Conservation (phyloP, 1,284 basidiomycete species). For the Apiotrichum sp. region DNA sequence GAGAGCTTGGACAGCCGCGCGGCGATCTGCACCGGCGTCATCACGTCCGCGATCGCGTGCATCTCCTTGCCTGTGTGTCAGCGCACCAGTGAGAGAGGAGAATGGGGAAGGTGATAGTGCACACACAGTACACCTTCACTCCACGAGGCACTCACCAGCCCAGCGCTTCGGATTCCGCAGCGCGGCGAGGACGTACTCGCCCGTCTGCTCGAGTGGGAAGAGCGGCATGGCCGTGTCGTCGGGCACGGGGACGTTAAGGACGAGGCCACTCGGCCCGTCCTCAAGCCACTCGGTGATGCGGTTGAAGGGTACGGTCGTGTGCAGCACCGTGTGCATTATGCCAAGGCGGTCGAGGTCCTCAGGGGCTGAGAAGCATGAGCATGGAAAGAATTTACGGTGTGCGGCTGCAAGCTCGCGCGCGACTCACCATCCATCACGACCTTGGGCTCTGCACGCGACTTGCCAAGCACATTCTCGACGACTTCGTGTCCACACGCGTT, state of each 20-base stretch:
- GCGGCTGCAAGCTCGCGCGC: not conserved
- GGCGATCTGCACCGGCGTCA: slow-evolving; percentile 26
- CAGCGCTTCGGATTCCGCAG: slow-evolving; percentile 29
- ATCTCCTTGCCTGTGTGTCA: slow-evolving; percentile 26
- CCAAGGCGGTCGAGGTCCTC: slow-evolving; percentile 21
- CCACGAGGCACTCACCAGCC: slow-evolving; percentile 21
- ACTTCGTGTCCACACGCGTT: slow-evolving; percentile 19
- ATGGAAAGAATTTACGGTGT: not conserved
- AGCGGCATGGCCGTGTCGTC: slow-evolving; percentile 25
- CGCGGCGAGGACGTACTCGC: slow-evolving; percentile 30
- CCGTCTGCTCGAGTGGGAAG: slow-evolving; percentile 35
- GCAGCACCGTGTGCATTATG: slow-evolving; percentile 25
- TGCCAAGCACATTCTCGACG: slow-evolving; percentile 11
- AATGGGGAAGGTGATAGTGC: not conserved
- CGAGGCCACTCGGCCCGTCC: slow-evolving; percentile 6
- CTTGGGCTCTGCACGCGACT: not conserved
- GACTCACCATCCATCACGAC: not conserved
- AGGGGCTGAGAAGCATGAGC: slow-evolving; percentile 14
- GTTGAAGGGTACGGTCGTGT: slow-evolving; percentile 18
- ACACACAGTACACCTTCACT: too few species aligned
- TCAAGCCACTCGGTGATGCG: slow-evolving; percentile 13
- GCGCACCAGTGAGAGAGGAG: too few species aligned
- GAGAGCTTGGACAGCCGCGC: slow-evolving; percentile 18
- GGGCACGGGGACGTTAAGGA: slow-evolving; percentile 25
- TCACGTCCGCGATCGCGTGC: slow-evolving; percentile 21